A percentile compares a stretch with the other conserved stretches of the same genome.
Evolutionary conservation across 768 basidiomycete genomes (phyloP).

Genomic region (Roridomyces roridus): DNA sequence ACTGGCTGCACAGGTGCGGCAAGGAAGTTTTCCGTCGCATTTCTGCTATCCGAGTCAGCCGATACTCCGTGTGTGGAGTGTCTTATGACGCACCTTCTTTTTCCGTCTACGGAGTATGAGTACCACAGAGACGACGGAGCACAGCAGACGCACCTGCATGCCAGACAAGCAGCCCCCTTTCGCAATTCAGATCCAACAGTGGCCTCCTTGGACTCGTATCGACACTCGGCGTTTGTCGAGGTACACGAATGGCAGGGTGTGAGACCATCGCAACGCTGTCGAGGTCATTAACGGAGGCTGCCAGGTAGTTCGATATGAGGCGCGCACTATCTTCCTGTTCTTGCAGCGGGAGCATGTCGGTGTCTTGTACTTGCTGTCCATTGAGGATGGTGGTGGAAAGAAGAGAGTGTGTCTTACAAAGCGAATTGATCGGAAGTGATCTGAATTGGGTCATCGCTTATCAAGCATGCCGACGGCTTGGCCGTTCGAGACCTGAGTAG

Average conservation of each 20-base stretch:
- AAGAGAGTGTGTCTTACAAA: too few species aligned
- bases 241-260: constrained; percentile 8
- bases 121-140: neutral
- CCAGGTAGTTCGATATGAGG: neutral
- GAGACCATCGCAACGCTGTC: constrained; percentile 17
- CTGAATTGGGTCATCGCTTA: too few species aligned
- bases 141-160: constrained; percentile 4
- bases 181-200: neutral
- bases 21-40: constrained; percentile 15
- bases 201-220: constrained; percentile 2
- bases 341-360: constrained; percentile 1
- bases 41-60: too few species aligned
- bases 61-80: too few species aligned
- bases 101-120: constrained; percentile 1
- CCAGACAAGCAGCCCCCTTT: constrained; percentile 12
- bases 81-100: constrained; percentile 15
- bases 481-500: too few species aligned
- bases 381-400: neutral
- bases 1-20: constrained; percentile 4
- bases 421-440: too few species aligned
- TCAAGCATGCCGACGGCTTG: too few species aligned
- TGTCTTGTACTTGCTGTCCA: constrained; percentile 1
- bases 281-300: too few species aligned
- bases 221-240: neutral
- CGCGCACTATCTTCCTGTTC: neutral